These are phyloP conservation scores for Globisporangium abappressorium DNA, from an alignment of 352 stramenopile genomes.

Conservation along the genomic window DNA sequence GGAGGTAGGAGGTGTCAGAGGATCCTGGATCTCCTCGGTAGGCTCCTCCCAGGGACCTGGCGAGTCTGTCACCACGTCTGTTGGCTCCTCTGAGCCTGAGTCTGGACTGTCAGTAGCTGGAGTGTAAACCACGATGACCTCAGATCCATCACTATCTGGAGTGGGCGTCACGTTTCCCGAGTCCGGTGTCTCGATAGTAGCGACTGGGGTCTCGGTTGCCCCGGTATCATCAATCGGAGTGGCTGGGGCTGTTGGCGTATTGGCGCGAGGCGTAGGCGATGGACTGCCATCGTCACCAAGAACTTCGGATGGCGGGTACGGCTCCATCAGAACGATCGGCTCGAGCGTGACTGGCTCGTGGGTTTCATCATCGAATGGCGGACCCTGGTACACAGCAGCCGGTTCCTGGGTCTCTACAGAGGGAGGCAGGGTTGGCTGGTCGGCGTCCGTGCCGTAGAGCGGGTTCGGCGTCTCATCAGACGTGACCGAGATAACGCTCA, in stretches of 20 bases:
- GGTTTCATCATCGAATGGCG: not conserved
- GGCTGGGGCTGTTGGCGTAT: not conserved
- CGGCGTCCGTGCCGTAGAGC: not conserved
- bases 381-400: not conserved
- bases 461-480: not conserved
- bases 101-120: not conserved
- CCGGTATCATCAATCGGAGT: not conserved
- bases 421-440: not conserved
- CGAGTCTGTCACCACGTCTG: not conserved
- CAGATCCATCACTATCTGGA: not conserved
- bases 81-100: not conserved
- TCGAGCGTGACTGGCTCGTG: not conserved
- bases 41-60: not conserved
- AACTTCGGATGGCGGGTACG: not conserved
- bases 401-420: not conserved
- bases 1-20: not conserved
- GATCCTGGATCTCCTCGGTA: not conserved
- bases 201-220: not conserved
- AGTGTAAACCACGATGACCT: not conserved
- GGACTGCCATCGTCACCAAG: not conserved
- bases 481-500: slow-evolving; percentile 6
- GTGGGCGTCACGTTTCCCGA: not conserved
- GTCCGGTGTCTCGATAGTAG: not conserved
- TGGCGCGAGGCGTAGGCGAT: not conserved
- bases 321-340: not conserved